Percentiles rank a stretch among this genome's conserved stretches.
Conservation (phyloP, 176 grass and related monocot species). For the Echinochloa phyllopogon region DNA sequence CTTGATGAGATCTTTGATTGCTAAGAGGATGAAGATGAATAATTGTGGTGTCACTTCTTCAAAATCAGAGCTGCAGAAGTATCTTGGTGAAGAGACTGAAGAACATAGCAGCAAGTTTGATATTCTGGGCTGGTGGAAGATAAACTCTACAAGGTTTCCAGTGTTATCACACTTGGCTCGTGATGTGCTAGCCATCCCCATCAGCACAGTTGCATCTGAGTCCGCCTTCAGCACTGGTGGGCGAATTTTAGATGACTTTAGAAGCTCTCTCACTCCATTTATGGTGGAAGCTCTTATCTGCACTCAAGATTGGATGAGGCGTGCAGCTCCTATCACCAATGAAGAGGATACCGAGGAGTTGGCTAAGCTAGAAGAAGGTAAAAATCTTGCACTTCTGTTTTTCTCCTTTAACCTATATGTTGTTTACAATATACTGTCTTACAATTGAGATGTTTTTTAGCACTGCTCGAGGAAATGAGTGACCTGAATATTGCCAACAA, state of each 20-base stretch:
- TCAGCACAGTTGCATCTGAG: background rate
- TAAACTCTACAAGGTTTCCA: too few species aligned
- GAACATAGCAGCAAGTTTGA: too few species aligned
- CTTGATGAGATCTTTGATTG: too few species aligned
- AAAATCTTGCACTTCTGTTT: background rate
- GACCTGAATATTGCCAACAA: background rate
- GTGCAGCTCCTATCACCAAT: background rate
- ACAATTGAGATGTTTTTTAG: background rate
- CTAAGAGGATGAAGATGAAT: too few species aligned
- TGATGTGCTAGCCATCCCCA: too few species aligned
- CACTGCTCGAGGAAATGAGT: background rate
- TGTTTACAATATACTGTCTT: too few species aligned
- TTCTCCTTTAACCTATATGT: background rate
- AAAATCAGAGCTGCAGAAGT: too few species aligned
- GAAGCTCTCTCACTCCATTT: background rate
- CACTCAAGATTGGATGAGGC: background rate
- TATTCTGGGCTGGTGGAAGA: too few species aligned
- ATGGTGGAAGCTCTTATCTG: background rate
- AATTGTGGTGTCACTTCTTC: too few species aligned
- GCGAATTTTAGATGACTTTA: background rate
- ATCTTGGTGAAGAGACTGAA: too few species aligned
- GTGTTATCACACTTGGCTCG: too few species aligned
- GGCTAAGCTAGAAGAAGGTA: background rate
- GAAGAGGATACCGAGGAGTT: background rate
- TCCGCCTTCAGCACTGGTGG: background rate